Percentiles rank a stretch among this genome's conserved stretches.
Evolutionary conservation across 306 rosid genomes (phyloP).

Genomic region (Phaseolus lunatus): DNA sequence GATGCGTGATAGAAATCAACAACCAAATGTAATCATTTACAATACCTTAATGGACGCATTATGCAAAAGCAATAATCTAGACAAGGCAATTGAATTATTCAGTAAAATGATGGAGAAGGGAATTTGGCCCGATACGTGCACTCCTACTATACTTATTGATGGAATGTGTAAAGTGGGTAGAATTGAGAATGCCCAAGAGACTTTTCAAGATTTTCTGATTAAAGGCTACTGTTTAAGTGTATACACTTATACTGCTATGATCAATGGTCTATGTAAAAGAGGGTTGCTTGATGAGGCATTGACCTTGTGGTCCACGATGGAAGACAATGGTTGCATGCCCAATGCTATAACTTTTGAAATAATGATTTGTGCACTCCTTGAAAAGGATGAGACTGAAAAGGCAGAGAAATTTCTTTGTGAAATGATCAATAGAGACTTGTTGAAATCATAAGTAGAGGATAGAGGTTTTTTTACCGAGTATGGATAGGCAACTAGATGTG

Average conservation of each 20-base stretch:
- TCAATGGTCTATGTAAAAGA: background rate
- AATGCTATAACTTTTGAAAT: no score
- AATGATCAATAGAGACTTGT: no score
- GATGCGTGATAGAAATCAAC: background rate
- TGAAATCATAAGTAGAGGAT: no score
- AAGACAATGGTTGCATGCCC: no score
- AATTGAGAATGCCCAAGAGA: background rate
- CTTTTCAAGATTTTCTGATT: background rate
- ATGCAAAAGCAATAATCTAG: background rate
- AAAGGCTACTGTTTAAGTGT: background rate
- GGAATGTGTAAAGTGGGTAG: slow-evolving; percentile 11
- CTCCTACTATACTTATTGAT: background rate
- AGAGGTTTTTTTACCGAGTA: no score
- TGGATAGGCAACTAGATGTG: no score
- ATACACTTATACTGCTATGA: background rate
- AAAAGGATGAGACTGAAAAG: no score
- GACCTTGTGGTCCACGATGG: no score
- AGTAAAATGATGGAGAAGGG: background rate
- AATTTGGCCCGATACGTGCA: background rate
- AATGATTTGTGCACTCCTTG: no score
- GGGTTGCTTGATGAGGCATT: background rate
- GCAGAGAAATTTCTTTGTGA: no score
- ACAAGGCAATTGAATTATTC: slow-evolving; percentile 7
- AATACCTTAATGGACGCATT: background rate
- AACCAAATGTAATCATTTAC: background rate